These are phyloP conservation scores for Ogataea paradorogensis DNA, from an alignment of 805 yeast species.

Conservation along the genomic window DNA sequence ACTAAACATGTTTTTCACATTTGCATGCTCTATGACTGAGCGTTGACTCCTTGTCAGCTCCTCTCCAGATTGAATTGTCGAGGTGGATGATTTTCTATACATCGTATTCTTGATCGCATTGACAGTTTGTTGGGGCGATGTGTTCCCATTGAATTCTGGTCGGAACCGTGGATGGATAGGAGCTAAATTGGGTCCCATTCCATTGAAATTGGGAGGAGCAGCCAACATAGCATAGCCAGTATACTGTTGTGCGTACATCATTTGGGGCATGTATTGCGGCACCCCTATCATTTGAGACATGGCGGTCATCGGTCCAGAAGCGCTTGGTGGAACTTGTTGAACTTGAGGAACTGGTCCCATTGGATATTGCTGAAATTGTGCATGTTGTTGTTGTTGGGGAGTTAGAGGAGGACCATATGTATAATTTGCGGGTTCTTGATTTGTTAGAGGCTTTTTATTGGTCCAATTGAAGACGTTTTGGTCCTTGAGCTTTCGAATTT, in stretches of 20 bases:
- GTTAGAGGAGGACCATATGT: constrained; percentile 1
- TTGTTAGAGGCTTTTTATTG: constrained; percentile 4
- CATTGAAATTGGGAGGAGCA: constrained; percentile 7
- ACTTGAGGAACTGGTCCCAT: not conserved
- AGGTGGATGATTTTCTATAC: constrained; percentile 21
- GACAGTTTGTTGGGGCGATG: constrained; percentile 14
- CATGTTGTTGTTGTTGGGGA: constrained; percentile 7
- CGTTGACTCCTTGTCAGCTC: constrained; percentile 19
- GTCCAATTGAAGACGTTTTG: constrained; percentile 24
- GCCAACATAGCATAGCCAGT: constrained; percentile 12
- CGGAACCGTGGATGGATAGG: constrained; percentile 22
- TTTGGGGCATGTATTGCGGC: constrained; percentile 7
- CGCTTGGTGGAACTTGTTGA: not conserved
- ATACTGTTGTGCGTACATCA: constrained; percentile 8
- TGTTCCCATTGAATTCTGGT: constrained; percentile 9
- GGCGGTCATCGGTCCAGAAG: not conserved
- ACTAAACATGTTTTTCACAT: constrained; percentile 20
- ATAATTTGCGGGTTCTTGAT: not conserved
- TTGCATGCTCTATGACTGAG: constrained; percentile 20
- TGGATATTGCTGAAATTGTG: constrained; percentile 9
- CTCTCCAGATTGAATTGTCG: constrained; percentile 23
- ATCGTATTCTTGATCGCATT: constrained; percentile 20
- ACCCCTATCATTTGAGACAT: constrained; percentile 4
- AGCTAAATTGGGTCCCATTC: constrained; percentile 3
- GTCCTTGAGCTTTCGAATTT: constrained; percentile 17